These are phyloP conservation scores for Rhodotorula sp. DNA, from an alignment of 1,284 basidiomycete genomes.

Conservation along the genomic window DNA sequence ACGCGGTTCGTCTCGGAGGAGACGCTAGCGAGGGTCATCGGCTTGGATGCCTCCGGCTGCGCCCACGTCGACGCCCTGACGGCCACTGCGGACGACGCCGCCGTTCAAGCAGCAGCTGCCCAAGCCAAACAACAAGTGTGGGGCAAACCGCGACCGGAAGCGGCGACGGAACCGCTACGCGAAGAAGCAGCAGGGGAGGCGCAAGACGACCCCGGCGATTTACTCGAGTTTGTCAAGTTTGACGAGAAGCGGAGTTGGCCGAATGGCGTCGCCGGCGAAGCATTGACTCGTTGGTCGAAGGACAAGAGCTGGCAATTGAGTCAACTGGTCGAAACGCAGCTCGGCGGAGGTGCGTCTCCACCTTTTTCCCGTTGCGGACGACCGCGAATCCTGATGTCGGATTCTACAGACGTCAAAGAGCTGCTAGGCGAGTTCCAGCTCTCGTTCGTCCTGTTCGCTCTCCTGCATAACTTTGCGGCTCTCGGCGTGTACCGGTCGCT, in stretches of 20 bases:
- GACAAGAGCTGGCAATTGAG: conserved; percentile 52
- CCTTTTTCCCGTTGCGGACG: background rate
- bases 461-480: conserved; percentile 51
- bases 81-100: conserved; percentile 31
- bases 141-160: conserved; percentile 9
- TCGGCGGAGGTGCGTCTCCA: conserved; percentile 46
- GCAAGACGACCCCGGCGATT: conserved; percentile 20
- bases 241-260: conserved; percentile 52
- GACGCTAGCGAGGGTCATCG: conserved; percentile 47
- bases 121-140: background rate
- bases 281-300: conserved; percentile 49
- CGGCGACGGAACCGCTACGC: conserved; percentile 7
- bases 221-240: conserved; percentile 48
- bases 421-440: conserved; percentile 51
- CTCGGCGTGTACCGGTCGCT: conserved; percentile 50
- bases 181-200: conserved; percentile 5
- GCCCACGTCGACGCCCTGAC: conserved; percentile 45
- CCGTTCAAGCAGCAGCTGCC: background rate
- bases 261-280: conserved; percentile 50
- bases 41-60: conserved; percentile 44
- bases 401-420: conserved; percentile 45
- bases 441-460: conserved; percentile 51
- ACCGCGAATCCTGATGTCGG: background rate
- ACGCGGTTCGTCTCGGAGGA: conserved; percentile 42
- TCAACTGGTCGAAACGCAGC: conserved; percentile 43